phyloP scores from a whole-genome alignment of 331 rosid genomes.

The Erythrophleum ivorense region DNA sequence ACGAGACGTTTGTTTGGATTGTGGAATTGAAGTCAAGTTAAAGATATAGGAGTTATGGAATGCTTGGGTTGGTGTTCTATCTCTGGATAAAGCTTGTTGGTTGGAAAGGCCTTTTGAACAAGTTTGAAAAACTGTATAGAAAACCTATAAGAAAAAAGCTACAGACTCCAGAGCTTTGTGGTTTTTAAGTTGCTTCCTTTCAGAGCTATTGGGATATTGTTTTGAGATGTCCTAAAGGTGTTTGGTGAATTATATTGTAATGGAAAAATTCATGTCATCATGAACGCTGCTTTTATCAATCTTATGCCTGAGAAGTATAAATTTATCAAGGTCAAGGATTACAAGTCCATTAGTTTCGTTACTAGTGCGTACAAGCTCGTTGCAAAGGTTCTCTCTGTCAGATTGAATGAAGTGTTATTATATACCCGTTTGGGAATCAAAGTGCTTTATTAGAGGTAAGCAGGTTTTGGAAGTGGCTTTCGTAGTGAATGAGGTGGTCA shows the following conservation, averaged over 20 bases:
- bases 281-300: neutral
- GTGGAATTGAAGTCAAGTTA: no score
- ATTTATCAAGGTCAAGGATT: neutral
- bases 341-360: neutral
- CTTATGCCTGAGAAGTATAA: neutral
- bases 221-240: neutral
- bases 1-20: no score
- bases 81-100: neutral
- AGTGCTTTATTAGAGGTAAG: neutral
- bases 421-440: neutral
- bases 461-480: neutral
- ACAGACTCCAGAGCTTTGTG: neutral
- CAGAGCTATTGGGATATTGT: neutral
- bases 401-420: neutral
- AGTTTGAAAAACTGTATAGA: neutral
- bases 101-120: neutral
- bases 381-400: neutral
- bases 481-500: constrained; percentile 11
- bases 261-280: neutral
- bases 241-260: neutral
- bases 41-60: no score
- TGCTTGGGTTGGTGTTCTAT: no score
- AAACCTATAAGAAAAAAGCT: neutral
- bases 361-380: neutral
- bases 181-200: neutral